Base-by-base conservation (phyloP, 768 basidiomycete genomes). In the Leccinum longicurvipes region DNA sequence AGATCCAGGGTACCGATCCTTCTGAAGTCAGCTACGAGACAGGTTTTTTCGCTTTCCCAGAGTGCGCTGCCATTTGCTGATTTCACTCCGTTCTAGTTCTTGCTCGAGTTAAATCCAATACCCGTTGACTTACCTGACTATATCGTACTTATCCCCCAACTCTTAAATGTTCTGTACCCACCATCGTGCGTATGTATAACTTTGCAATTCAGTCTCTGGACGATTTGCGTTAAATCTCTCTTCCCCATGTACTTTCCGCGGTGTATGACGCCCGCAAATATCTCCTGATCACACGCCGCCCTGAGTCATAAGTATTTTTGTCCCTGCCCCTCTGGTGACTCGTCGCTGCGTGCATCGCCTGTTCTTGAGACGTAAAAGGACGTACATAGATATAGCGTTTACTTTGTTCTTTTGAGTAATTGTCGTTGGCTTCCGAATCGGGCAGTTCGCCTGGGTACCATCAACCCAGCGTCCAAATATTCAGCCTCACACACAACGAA, bases 1-100 rank as follows among this genome's bases (percentile, higher is more conserved):
- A 98, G 73, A 81, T 98, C 59, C 95, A 98, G 73, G 95, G 82
- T 54, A 94, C 90, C 48, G 92, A 91, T 36, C 71, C 57, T 56
- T 70, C 72, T 57, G 93, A 98, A 69, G 80, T 97, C 60, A 76
- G 82, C 25, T 76, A 83, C 63, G 85, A 92, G 41, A 77, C 72
- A 60, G 79, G 95, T 96, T 45, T 55, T 83, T 74, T 54, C 1
- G 17, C 12, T 32, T 34, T 29, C 10, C 15, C 27, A 0, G 12
- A 19, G 4, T 23, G 24, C 1, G 14, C n/a, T 44, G 17, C 29
- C 6, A 25, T 47, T 6, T 42, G 47, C 54, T 67, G 47, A 69
- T 47, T 3, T 24, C 24, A 4, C 15, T 32, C 19, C 9, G 23
- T 24, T 14, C 14, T 34, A 68, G 67, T 70, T 19, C 52, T 54